These are phyloP conservation scores for Cinnamomum micranthum DNA, from an alignment of 164 flowering plant species.

Conservation along the genomic window DNA sequence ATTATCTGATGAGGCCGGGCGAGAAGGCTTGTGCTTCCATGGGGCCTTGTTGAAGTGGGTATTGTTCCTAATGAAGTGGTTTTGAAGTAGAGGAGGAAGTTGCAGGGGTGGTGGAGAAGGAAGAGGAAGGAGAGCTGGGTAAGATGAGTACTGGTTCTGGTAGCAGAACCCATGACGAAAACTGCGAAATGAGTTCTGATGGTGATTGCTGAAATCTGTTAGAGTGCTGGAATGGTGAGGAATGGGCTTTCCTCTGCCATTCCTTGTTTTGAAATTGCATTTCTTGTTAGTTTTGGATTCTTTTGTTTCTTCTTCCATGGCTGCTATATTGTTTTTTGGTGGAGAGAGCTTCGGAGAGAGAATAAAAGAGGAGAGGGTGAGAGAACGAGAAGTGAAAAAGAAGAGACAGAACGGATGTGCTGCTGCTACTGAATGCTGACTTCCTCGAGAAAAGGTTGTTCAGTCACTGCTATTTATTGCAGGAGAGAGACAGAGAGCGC, in stretches of 20 bases:
- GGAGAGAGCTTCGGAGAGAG: not conserved
- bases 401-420: not conserved
- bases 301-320: conserved; percentile 62
- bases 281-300: conserved; percentile 44
- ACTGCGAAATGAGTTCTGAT: conserved; percentile 32
- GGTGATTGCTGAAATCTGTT: conserved; percentile 12
- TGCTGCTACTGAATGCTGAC: not conserved
- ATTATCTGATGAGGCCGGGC: conserved; percentile 44
- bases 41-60: conserved; percentile 46
- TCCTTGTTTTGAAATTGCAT: conserved; percentile 35
- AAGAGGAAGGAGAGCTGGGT: conserved; percentile 64
- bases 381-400: not conserved
- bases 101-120: conserved; percentile 56
- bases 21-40: conserved; percentile 36
- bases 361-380: not conserved
- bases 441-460: not conserved
- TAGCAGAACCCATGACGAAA: conserved; percentile 27
- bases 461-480: not conserved
- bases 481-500: not conserved
- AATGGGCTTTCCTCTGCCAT: conserved; percentile 28
- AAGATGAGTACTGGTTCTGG: conserved; percentile 42
- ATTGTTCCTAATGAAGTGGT: conserved; percentile 37
- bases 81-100: conserved; percentile 24
- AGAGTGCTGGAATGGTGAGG: not conserved
- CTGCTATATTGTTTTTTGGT: not conserved